Evolutionary conservation across 2,329 filamentous ascomycete species (phyloP).

Genomic region (Trichophyton rubrum): DNA sequence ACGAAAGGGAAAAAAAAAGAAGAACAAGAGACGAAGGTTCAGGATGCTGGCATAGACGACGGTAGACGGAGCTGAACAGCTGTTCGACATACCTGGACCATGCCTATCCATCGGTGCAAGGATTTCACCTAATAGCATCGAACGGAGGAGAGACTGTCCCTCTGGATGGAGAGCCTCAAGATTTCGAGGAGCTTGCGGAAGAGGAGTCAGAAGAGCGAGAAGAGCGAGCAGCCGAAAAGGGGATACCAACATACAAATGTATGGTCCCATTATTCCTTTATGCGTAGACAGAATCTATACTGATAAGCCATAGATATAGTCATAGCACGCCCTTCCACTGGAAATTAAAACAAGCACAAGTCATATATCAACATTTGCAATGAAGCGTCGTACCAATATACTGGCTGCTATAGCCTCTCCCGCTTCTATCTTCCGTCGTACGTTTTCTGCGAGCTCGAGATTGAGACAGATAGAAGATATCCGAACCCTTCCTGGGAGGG

Average conservation of each 20-base stretch:
- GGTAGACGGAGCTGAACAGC: background rate
- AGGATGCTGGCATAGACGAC: too few relatives aligned
- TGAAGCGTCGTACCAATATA: background rate
- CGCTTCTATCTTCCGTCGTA: constrained; percentile 15
- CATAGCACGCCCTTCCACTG: background rate
- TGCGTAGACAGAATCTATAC: background rate
- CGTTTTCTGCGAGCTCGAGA: constrained; percentile 32
- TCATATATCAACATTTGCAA: background rate
- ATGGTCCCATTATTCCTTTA: background rate
- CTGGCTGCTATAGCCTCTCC: background rate
- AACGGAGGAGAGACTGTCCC: background rate
- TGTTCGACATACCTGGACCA: background rate
- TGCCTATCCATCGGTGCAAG: background rate
- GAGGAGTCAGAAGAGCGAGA: background rate
- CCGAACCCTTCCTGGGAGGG: constrained; percentile 35
- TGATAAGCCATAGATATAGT: background rate
- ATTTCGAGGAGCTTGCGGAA: background rate
- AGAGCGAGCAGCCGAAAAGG: background rate
- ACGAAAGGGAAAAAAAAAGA: background rate
- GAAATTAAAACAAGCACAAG: background rate
- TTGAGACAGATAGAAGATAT: constrained; percentile 35
- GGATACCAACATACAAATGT: background rate
- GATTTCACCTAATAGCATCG: background rate
- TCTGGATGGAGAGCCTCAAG: background rate
- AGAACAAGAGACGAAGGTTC: background rate